phyloP scores from a whole-genome alignment of 495 filamentous ascomycete genomes.

The Penicillium riverlandense region DNA sequence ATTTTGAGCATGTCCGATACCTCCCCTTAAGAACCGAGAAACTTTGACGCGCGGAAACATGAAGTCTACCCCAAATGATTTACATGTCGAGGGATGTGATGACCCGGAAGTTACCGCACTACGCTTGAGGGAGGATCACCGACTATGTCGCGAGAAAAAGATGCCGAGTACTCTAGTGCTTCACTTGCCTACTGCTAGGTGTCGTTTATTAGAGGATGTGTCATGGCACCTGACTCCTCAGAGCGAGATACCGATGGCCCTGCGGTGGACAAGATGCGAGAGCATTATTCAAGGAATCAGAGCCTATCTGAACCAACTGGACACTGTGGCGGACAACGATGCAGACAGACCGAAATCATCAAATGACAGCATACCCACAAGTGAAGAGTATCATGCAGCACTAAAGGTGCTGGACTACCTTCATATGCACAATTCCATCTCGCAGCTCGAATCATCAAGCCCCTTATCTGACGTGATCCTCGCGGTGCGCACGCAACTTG shows the following conservation, averaged over 20 bases:
- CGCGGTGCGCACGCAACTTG: constrained; percentile 6
- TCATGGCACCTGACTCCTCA: constrained; percentile 16
- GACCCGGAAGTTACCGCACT: constrained; percentile 12
- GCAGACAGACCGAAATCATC: background rate
- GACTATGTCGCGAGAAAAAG: constrained; percentile 11
- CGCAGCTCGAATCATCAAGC: constrained; percentile 7
- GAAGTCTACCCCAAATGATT: background rate
- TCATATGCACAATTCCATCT: constrained; percentile 1
- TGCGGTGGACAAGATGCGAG: constrained; percentile 12
- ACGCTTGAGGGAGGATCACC: constrained; percentile 18
- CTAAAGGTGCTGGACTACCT: constrained; percentile 23
- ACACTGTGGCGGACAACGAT: background rate
- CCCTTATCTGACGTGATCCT: constrained; percentile 15
- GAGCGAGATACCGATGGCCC: constrained; percentile 4
- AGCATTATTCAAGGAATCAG: constrained; percentile 25
- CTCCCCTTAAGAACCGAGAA: too few species aligned
- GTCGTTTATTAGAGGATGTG: constrained; percentile 9
- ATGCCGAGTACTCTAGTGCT: constrained; percentile 17
- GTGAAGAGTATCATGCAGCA: constrained; percentile 16
- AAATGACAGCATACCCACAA: constrained; percentile 9
- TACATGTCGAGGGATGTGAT: constrained; percentile 5
- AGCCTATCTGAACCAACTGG: constrained; percentile 13
- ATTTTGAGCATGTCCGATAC: too few species aligned
- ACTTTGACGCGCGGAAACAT: too few species aligned
- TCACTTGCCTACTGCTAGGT: constrained; percentile 8